These are phyloP conservation scores for Pseudogymnoascus sp. DNA, from an alignment of 2,329 filamentous ascomycete genomes.

Conservation along the genomic window DNA sequence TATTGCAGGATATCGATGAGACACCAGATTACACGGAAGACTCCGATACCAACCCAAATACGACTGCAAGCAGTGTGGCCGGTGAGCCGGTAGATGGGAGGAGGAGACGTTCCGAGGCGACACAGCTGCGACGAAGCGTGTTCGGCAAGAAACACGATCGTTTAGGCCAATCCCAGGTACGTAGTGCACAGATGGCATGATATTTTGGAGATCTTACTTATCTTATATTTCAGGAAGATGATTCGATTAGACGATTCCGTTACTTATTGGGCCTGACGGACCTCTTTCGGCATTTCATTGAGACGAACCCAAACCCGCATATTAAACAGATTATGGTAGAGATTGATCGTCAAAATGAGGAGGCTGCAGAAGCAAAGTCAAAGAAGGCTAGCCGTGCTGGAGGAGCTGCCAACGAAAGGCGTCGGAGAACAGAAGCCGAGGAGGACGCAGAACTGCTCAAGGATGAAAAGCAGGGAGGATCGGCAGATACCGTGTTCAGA, in stretches of 20 bases:
- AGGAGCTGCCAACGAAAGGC: slow-evolving; percentile 70
- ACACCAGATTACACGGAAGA: slow-evolving; percentile 63
- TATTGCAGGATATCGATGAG: slow-evolving; percentile 53
- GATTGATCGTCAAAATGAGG: slow-evolving; percentile 87
- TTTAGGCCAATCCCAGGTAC: slow-evolving; percentile 85
- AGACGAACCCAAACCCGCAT: slow-evolving; percentile 90
- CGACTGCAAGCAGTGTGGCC: slow-evolving; percentile 74
- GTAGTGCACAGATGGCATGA: slow-evolving; percentile 16
- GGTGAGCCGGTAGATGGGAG: slow-evolving; percentile 76
- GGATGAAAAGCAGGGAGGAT: slow-evolving; percentile 82
- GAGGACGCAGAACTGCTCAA: slow-evolving; percentile 86
- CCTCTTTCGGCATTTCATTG: slow-evolving; percentile 97
- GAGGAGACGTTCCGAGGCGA: slow-evolving; percentile 78
- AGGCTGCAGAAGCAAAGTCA: slow-evolving; percentile 58
- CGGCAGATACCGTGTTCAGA: slow-evolving; percentile 83
- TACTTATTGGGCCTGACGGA: slow-evolving; percentile 94
- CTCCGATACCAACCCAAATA: slow-evolving; percentile 62
- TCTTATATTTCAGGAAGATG: slow-evolving; percentile 64
- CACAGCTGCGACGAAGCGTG: slow-evolving; percentile 83
- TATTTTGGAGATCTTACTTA: slow-evolving; percentile 1
- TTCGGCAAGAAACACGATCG: slow-evolving; percentile 93
- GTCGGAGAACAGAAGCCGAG: slow-evolving; percentile 89
- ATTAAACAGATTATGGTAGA: slow-evolving; percentile 91
- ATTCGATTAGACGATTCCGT: slow-evolving; percentile 87
- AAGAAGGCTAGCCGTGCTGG: slow-evolving; percentile 75